Evolutionary conservation across 1,284 basidiomycete genomes (phyloP).

Genomic region (Pterula multifida): DNA sequence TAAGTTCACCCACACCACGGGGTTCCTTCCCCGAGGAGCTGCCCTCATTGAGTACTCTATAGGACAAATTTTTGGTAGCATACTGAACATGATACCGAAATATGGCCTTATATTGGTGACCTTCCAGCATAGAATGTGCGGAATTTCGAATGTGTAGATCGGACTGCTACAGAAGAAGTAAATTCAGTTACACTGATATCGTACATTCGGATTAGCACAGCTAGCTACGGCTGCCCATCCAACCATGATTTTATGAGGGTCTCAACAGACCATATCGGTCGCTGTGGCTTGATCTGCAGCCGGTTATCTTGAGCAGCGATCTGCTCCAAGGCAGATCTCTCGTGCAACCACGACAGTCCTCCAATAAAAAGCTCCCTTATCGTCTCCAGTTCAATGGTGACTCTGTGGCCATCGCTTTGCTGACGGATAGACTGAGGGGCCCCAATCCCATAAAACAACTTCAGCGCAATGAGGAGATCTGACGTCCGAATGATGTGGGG

Average conservation of each 20-base stretch:
- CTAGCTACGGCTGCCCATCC: not conserved
- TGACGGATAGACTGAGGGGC: not conserved
- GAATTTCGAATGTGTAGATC: too few relatives aligned
- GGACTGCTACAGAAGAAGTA: too few relatives aligned
- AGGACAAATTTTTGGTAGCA: too few relatives aligned
- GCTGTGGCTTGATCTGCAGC: not conserved
- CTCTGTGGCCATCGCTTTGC: not conserved
- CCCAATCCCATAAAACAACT: not conserved
- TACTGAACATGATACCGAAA: too few relatives aligned
- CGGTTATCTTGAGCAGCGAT: not conserved
- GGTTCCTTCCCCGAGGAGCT: too few relatives aligned
- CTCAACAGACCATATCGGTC: not conserved
- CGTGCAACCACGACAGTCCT: slow-evolving; percentile 1
- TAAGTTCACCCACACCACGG: too few relatives aligned
- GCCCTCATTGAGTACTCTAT: too few relatives aligned
- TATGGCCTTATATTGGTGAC: too few relatives aligned
- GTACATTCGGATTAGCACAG: too few relatives aligned
- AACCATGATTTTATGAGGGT: not conserved
- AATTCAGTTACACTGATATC: too few relatives aligned
- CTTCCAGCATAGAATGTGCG: too few relatives aligned
- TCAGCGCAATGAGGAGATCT: not conserved
- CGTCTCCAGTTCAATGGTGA: not conserved
- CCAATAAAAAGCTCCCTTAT: not conserved
- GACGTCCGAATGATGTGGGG: not conserved
- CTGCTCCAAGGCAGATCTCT: not conserved